These are phyloP conservation scores for Arachis hypogaea DNA, from an alignment of 306 rosid species.

Conservation along the genomic window DNA sequence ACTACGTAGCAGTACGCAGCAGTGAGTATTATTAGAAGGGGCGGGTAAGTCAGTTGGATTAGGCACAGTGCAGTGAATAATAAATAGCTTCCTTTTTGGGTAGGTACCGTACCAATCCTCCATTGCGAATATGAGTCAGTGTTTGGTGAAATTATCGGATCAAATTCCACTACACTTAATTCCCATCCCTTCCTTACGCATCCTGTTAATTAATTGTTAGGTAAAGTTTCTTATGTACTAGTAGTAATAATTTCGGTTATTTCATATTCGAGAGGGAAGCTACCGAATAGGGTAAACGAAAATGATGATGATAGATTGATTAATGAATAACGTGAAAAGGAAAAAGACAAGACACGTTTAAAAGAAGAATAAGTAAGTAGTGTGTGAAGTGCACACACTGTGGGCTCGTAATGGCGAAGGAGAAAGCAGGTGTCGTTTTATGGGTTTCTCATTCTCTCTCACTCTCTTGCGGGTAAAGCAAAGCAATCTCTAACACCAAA, in stretches of 20 bases:
- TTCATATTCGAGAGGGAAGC: neutral
- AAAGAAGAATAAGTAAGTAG: too few relatives aligned
- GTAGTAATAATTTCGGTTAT: neutral
- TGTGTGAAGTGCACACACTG: too few relatives aligned
- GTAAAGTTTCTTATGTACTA: neutral
- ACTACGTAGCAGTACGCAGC: neutral
- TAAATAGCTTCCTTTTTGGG: neutral
- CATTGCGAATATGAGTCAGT: too few relatives aligned
- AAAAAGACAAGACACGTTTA: slow-evolving; percentile 18
- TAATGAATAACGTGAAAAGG: slow-evolving; percentile 1
- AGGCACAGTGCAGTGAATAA: neutral
- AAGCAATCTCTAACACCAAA: slow-evolving; percentile 18
- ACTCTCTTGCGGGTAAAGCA: slow-evolving; percentile 36
- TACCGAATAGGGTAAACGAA: neutral
- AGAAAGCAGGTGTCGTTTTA: slow-evolving; percentile 7
- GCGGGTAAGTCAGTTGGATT: too few relatives aligned
- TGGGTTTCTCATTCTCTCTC: neutral
- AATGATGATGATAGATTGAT: neutral
- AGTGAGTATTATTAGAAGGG: too few relatives aligned
- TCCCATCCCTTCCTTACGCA: too few relatives aligned
- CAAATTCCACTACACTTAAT: too few relatives aligned
- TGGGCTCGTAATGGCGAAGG: too few relatives aligned
- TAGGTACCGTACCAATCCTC: neutral
- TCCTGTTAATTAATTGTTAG: neutral
- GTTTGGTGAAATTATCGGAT: too few relatives aligned